Evolutionary conservation across 345 rosid genomes (phyloP), one percentile per base, ranked within the genome.

Genomic region (Mangifera indica): DNA sequence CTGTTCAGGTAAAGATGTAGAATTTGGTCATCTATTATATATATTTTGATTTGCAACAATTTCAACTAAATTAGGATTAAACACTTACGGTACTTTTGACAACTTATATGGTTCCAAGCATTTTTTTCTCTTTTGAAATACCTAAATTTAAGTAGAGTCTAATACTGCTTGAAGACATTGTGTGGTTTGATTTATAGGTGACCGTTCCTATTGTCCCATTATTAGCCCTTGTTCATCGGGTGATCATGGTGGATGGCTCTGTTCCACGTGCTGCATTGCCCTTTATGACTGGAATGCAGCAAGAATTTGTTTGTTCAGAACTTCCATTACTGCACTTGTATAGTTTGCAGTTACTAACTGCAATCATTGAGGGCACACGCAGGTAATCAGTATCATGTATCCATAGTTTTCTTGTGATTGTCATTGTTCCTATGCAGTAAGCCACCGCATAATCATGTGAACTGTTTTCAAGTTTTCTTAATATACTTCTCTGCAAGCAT

Each of bases 161-260:
- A 32, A 44, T 73, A 37, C 4, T 63, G 66, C 63, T 77, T 54
- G 48, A 22, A 72, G 52, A 24, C 34, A 18, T 75, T 53, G 1
- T 53, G 14, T 76, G 60, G 45, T 77, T 74, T 77, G 54, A 67
- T n/a, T 72, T 60, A 73, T 70, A 94, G 98, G 85, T 87, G 51
- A 60, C 69, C 58, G 83, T 82, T 72, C 98, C 96, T 49, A 40
- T 92, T 76, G 81, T 81, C 66, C 77, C 90, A 37, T 76, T 92
- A 62, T 77, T 91, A 79, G 84, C 91, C 59, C 88, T 92, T 77
- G 81, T 91, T 78, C 89, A 95, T 76, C 89, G 99, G 77, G 81
- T 92, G 80, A 81, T 92, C 65, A 84, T 79, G 70, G 88, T 92
- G 69, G 88, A 95, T 64, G 99, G 99, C 71, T 88, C 96, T 66